These are phyloP conservation scores for Ceratobasidium sp. DNA, from an alignment of 1,284 basidiomycete species.

Conservation along the genomic window DNA sequence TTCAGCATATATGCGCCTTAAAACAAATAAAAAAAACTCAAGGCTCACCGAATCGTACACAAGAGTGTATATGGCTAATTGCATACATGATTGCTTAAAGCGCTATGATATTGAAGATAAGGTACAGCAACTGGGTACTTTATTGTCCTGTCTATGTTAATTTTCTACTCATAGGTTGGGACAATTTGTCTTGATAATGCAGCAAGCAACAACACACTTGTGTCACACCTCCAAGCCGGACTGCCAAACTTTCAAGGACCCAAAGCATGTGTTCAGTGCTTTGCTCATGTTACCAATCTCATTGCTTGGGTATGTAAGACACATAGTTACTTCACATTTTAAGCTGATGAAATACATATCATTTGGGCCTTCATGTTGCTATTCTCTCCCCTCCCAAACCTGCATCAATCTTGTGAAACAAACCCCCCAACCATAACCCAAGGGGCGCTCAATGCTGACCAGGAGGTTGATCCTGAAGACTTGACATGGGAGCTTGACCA, in stretches of 20 bases:
- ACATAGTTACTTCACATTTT: too few relatives aligned
- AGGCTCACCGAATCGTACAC: conserved; percentile 8
- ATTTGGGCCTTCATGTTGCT: too few relatives aligned
- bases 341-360: too few relatives aligned
- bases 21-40: not conserved
- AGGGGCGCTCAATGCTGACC: too few relatives aligned
- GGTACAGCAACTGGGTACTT: not conserved
- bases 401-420: not conserved
- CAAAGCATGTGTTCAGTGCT: too few relatives aligned
- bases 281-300: too few relatives aligned
- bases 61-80: not conserved
- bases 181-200: conserved; percentile 2
- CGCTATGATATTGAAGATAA: conserved; percentile 19
- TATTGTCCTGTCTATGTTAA: not conserved
- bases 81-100: not conserved
- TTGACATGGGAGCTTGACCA: too few relatives aligned
- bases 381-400: conserved; percentile 1
- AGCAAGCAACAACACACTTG: too few relatives aligned
- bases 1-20: not conserved
- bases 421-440: not conserved
- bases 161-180: not conserved
- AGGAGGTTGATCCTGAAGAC: too few relatives aligned
- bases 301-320: too few relatives aligned
- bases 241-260: too few relatives aligned
- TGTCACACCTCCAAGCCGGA: too few relatives aligned